Conservation (phyloP, 768 basidiomycete species). For the Hygrocybe coccinea region DNA sequence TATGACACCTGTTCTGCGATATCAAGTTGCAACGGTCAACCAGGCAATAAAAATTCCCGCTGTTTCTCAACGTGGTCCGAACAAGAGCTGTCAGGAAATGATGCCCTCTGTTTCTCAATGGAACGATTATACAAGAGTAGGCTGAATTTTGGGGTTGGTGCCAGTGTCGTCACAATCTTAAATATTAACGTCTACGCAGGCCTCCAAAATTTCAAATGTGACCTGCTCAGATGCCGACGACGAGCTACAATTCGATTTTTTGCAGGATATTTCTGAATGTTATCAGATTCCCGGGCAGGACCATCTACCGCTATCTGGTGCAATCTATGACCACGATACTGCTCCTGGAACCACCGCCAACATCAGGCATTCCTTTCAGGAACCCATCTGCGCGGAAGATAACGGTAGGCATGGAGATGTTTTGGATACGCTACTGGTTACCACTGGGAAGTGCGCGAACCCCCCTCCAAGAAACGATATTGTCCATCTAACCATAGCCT, state of each 20-base stretch:
- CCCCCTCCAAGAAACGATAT: no score
- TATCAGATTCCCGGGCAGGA: no score
- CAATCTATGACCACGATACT: no score
- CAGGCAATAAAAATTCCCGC: constrained; percentile 10
- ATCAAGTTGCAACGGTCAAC: constrained; percentile 19
- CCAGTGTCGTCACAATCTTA: neutral
- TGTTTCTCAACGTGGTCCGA: neutral
- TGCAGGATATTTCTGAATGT: neutral
- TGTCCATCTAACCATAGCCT: no score
- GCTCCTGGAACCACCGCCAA: no score
- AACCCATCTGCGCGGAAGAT: no score
- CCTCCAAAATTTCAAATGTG: neutral
- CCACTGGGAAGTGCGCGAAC: no score
- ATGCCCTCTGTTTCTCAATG: constrained; percentile 38
- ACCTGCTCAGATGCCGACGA: neutral
- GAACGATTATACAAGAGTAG: constrained; percentile 41
- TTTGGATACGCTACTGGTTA: no score
- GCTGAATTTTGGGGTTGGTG: constrained; percentile 45
- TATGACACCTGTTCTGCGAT: constrained; percentile 26
- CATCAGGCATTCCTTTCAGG: no score
- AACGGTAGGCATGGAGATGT: no score
- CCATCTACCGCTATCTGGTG: no score
- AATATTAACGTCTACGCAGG: neutral
- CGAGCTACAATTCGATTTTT: neutral
- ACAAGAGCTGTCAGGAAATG: constrained; percentile 29